These are phyloP conservation scores for Starmerella apicola DNA, from an alignment of 805 yeast genomes.

Conservation along the genomic window DNA sequence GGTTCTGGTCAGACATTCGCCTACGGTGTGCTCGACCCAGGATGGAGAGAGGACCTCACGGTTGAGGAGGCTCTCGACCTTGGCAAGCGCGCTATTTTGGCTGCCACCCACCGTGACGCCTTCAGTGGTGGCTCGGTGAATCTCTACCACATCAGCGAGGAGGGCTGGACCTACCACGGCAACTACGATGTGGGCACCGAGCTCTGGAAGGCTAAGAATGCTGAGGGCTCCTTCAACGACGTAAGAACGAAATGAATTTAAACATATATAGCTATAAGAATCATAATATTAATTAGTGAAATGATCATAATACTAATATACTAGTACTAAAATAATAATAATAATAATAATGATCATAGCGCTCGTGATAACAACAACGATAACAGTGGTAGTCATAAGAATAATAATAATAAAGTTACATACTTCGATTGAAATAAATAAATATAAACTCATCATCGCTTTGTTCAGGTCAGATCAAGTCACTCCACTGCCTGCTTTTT, in stretches of 20 bases:
- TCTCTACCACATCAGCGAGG: slow-evolving; percentile 80
- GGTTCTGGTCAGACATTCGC: slow-evolving; percentile 99
- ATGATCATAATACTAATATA: too few relatives aligned
- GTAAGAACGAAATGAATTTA: slow-evolving; percentile 29
- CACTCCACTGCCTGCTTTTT: slow-evolving; percentile 14
- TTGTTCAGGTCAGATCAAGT: too few relatives aligned
- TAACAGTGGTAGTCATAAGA: too few relatives aligned
- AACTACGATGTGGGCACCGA: slow-evolving; percentile 82
- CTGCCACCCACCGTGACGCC: slow-evolving; percentile 98
- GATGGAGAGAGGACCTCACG: slow-evolving; percentile 78
- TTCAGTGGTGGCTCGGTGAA: slow-evolving; percentile 95
- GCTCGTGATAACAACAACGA: too few relatives aligned
- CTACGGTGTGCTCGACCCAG: slow-evolving; percentile 91
- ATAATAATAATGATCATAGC: too few relatives aligned
- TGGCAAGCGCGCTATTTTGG: slow-evolving; percentile 90
- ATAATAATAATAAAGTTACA: background rate
- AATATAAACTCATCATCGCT: too few relatives aligned
- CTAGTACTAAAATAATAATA: too few relatives aligned
- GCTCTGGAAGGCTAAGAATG: slow-evolving; percentile 82
- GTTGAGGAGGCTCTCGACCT: slow-evolving; percentile 89
- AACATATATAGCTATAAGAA: background rate
- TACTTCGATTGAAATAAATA: too few relatives aligned
- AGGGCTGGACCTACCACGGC: slow-evolving; percentile 94
- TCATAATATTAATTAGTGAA: background rate
- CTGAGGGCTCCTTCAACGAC: slow-evolving; percentile 81